These are phyloP conservation scores for Candida morakotiae DNA, from an alignment of 805 yeast species.

Conservation along the genomic window DNA sequence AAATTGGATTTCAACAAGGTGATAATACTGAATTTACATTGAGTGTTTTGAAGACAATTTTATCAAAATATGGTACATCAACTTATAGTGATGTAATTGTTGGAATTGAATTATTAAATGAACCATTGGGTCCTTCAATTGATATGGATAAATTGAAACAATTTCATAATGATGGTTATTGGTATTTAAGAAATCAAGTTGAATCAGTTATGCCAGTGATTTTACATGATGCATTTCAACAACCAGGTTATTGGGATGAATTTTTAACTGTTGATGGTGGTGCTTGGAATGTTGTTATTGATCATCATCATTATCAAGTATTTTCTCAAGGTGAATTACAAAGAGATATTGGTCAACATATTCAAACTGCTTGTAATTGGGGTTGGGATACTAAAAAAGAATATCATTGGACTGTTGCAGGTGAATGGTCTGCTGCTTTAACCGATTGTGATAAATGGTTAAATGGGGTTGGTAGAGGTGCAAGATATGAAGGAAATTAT, in stretches of 20 bases:
- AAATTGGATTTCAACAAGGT: constrained; percentile 49
- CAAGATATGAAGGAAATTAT: constrained; percentile 70
- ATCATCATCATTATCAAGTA: constrained; percentile 90
- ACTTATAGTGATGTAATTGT: constrained; percentile 67
- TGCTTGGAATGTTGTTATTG: constrained; percentile 66
- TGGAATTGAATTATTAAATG: constrained; percentile 84
- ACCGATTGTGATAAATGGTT: constrained; percentile 90
- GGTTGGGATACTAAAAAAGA: constrained; percentile 39
- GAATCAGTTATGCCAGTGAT: constrained; percentile 54
- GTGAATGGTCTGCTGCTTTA: constrained; percentile 90
- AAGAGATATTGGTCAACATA: constrained; percentile 57
- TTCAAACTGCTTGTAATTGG: constrained; percentile 34
- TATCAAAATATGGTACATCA: constrained; percentile 58
- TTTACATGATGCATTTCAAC: constrained; percentile 80
- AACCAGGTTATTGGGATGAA: constrained; percentile 58
- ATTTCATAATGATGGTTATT: constrained; percentile 63
- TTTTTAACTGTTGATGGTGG: constrained; percentile 33
- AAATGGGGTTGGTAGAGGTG: constrained; percentile 81
- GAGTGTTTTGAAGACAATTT: constrained; percentile 50
- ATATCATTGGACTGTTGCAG: constrained; percentile 71
- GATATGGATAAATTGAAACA: constrained; percentile 54
- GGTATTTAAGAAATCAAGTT: constrained; percentile 48
- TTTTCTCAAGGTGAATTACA: constrained; percentile 62
- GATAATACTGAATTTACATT: constrained; percentile 53
- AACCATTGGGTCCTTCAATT: constrained; percentile 75